A percentile compares a stretch with the other conserved stretches of the same genome.
phyloP scores from a whole-genome alignment of 805 yeast genomes.

The Barnettozyma sucrosica region DNA sequence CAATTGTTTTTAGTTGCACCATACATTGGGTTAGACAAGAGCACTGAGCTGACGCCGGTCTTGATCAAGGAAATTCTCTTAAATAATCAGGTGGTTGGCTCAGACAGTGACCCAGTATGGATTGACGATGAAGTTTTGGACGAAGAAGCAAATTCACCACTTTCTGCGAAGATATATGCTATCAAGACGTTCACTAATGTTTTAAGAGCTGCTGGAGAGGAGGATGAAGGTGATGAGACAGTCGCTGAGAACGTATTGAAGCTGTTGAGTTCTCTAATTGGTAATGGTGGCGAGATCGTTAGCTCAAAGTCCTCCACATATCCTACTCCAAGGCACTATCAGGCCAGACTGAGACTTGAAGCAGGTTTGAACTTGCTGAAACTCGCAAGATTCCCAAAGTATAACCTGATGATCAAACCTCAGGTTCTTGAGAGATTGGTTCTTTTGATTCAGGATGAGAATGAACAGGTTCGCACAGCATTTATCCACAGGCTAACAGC shows the following conservation, averaged over 20 bases:
- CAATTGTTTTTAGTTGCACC: constrained; percentile 51
- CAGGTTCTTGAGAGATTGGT: constrained; percentile 46
- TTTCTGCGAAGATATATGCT: constrained; percentile 46
- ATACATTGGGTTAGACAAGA: constrained; percentile 41
- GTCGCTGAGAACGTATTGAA: constrained; percentile 61
- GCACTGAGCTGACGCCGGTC: constrained; percentile 52
- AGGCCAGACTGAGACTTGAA: constrained; percentile 54
- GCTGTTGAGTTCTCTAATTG: constrained; percentile 57
- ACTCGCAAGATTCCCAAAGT: constrained; percentile 50
- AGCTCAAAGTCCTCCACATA: constrained; percentile 33
- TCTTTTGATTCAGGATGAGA: constrained; percentile 62
- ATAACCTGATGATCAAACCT: constrained; percentile 48
- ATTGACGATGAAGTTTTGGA: constrained; percentile 40
- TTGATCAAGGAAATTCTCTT: constrained; percentile 59
- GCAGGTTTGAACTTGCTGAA: constrained; percentile 66
- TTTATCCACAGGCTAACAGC: constrained; percentile 48
- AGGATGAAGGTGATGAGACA: constrained; percentile 34
- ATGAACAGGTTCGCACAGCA: constrained; percentile 45
- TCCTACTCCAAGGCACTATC: constrained; percentile 61
- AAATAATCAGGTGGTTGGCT: constrained; percentile 37
- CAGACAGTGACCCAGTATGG: constrained; percentile 37
- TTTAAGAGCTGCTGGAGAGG: constrained; percentile 34
- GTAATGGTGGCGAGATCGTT: constrained; percentile 75
- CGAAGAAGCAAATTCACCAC: constrained; percentile 23
- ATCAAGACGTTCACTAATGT: constrained; percentile 56